Evolutionary conservation across 768 basidiomycete genomes (phyloP).

Genomic region (Fistulinella prunicolor): DNA sequence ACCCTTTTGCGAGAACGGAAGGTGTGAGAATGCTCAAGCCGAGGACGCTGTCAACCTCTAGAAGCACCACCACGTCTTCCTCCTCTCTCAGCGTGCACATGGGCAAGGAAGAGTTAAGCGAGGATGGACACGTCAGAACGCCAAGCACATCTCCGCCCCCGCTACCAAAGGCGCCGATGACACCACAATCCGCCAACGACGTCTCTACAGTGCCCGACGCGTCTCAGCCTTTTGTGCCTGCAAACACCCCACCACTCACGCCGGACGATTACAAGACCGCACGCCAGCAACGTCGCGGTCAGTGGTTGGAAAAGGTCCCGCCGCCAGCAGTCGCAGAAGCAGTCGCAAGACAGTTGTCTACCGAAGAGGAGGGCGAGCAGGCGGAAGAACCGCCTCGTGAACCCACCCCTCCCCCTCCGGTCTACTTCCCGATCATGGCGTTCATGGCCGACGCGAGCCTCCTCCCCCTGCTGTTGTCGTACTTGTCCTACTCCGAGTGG

Average conservation of each 20-base stretch:
- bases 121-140: slow-evolving; percentile 9
- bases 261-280: slow-evolving; percentile 41
- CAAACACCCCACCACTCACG: slow-evolving; percentile 16
- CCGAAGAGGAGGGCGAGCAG: slow-evolving; percentile 9
- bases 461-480: slow-evolving; percentile 52
- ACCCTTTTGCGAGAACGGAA: slow-evolving; percentile 52
- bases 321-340: slow-evolving; percentile 35
- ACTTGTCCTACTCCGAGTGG: slow-evolving; percentile 74
- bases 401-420: slow-evolving; percentile 25
- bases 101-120: slow-evolving; percentile 8
- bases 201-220: neutral
- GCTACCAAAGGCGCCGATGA: neutral
- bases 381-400: slow-evolving; percentile 17
- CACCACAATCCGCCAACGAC: neutral
- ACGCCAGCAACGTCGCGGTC: slow-evolving; percentile 40
- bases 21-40: slow-evolving; percentile 48
- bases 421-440: slow-evolving; percentile 49
- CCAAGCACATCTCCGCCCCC: neutral
- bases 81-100: neutral
- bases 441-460: slow-evolving; percentile 56
- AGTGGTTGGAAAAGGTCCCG: slow-evolving; percentile 38
- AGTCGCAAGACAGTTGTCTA: slow-evolving; percentile 22
- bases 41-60: slow-evolving; percentile 6
- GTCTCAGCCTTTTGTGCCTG: neutral
- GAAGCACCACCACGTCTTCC: neutral